Evolutionary conservation across 345 rosid genomes (phyloP).

Genomic region (Arabidopsis arenosa): DNA sequence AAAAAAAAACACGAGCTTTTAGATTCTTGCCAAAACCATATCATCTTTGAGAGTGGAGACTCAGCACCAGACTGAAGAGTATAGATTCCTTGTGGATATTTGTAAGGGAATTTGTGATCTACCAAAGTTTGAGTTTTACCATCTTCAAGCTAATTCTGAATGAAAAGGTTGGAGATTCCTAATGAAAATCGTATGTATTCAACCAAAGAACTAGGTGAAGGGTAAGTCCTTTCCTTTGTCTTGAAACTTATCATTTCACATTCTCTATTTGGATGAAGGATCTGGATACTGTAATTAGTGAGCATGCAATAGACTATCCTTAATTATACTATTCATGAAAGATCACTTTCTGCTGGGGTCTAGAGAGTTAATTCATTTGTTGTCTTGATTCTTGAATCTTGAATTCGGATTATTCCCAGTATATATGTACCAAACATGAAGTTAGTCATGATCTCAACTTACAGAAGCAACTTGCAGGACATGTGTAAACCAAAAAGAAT

Average conservation of each 20-base stretch:
- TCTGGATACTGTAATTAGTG: background rate
- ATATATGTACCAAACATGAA: background rate
- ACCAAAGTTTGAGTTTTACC: background rate
- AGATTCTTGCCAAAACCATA: background rate
- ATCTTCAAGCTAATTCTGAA: background rate
- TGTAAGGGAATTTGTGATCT: background rate
- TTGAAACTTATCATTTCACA: background rate
- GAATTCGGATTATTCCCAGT: background rate
- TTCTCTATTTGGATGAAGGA: background rate
- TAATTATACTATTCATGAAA: background rate
- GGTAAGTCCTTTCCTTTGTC: background rate
- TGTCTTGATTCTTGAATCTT: background rate
- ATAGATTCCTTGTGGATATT: background rate
- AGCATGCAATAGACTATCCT: background rate
- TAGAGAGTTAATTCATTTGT: background rate
- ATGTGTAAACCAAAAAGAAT: background rate
- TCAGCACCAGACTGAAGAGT: background rate
- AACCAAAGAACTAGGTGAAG: background rate
- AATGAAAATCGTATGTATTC: background rate
- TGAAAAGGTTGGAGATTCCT: background rate
- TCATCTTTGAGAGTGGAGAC: no score
- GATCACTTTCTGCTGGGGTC: background rate
- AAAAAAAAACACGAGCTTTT: constrained; percentile 15
- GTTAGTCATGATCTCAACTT: background rate
- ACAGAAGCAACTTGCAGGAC: background rate